Conservation (phyloP, 495 filamentous ascomycete genomes). For the Aspergillus nanangensis region DNA sequence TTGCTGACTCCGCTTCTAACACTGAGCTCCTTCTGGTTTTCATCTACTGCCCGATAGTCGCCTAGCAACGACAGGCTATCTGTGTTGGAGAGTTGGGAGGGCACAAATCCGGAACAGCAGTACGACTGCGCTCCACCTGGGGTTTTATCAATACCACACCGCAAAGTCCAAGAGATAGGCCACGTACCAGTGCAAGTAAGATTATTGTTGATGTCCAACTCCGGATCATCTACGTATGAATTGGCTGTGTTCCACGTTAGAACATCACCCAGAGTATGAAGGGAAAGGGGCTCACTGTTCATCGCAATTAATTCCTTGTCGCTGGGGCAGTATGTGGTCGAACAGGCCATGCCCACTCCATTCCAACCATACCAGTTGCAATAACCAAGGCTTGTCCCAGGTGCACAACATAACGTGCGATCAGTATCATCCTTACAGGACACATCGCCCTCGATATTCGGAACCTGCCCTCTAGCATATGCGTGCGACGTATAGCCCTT, state of each 20-base stretch:
- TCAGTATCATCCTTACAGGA: neutral
- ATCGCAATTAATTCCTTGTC: conserved; percentile 2
- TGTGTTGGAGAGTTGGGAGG: conserved; percentile 1
- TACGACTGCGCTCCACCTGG: conserved; percentile 4
- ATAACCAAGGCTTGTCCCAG: conserved; percentile 2
- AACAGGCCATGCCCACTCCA: conserved; percentile 6
- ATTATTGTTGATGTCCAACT: neutral
- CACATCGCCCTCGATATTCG: neutral
- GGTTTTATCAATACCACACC: neutral
- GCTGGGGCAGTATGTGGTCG: neutral
- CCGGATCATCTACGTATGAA: neutral
- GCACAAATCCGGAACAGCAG: conserved; percentile 6
- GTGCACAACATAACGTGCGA: conserved; percentile 2
- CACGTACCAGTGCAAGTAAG: conserved; percentile 1
- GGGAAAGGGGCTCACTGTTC: neutral
- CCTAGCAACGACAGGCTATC: neutral
- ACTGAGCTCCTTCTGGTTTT: neutral
- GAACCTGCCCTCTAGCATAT: conserved; percentile 4
- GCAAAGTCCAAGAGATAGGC: neutral
- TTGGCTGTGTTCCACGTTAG: conserved; percentile 1
- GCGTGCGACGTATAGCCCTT: neutral
- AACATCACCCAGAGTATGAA: neutral
- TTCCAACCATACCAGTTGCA: conserved; percentile 3
- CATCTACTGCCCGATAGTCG: neutral
- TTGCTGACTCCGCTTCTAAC: neutral